Evolutionary conservation across 2,329 filamentous ascomycete species (phyloP), one percentile per base, ranked within the genome.

Genomic region (Fusarium sp.): DNA sequence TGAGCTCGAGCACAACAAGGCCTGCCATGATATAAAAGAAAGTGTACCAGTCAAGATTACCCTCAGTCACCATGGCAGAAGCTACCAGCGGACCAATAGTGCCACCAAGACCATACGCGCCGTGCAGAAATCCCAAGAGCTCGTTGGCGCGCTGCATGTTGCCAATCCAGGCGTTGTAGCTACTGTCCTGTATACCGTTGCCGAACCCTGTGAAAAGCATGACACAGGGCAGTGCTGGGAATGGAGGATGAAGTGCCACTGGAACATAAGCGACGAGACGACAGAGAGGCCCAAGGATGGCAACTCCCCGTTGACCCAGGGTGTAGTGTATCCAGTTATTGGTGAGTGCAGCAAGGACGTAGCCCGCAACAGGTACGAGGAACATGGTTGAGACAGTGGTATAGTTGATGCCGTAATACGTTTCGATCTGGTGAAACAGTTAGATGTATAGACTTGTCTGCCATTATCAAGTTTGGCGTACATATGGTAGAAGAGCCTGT

Each of bases 1-100:
- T 56, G 9, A 91, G 77, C 74, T 93, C 90, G 27, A 91, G 67
- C 2, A 78, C 82, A 0, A 88, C 84, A 49, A 87, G 78, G 13
- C 81, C 88, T 45, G 91, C 84, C 89, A 94, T 92, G 59, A 94
- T 80, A 75, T 93, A 94, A 79, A 93, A 95, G 78, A 91, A 94
- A 13, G 83, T 83, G 73, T 90, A 93, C 93, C 93, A 96, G 0
- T 82, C 82, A 53, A 91, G 75, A 6, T 81, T 71, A 0, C 81
- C 88, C 69, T 88, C 88, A 0, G 90, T 89, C 38, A 94, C 87
- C 87, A 95, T 89, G 7, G 87, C 86, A 0, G 92, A 94, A 3
- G 92, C 91, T 63, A 94, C 84, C 9, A 94, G 78, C 0, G 92
- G 92, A 5, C 86, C 84, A 15, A 94, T 81, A 0, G 91, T 90